Base-by-base conservation (phyloP, 1,139 yeast species). In the Yamadazyma trypodendri region DNA sequence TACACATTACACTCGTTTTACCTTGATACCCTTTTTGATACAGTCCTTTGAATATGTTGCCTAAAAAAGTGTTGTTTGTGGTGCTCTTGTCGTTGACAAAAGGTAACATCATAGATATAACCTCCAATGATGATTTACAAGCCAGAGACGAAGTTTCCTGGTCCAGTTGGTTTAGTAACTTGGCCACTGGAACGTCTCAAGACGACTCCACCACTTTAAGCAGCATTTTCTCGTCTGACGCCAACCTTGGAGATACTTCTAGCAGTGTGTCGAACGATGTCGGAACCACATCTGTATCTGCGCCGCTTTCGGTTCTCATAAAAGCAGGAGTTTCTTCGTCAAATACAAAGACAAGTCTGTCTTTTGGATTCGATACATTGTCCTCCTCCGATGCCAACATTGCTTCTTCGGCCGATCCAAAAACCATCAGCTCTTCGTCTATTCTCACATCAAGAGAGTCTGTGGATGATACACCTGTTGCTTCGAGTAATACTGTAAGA, bases 51-150 rank as follows among this genome's bases (percentile, higher is more conserved):
- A 24, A 24, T 24, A 37, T 38, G 39, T 37, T 37, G 22, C 23
- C 31, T 17, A 29, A 33, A 17, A 20, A 31, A 25, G 20, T 35
- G 16, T 21, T 40, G 18, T n/a, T 32, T 21, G 24, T 32, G 38
- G 36, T 45, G 30, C 38, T 37, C 17, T 34, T 32, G 23, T 28
- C 34, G 9, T 21, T 39, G 14, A 37, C 35, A 13, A 20, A 35
- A 6, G 32, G 38, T 22, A 35, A 34, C 29, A 33, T 43, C 15
- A 43, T 43, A 18, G 46, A 43, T 33, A 36, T 43, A 5, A 43
- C 46, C 4, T 39, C 40, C 35, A 31, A 41, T 24, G 39, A 41
- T 29, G 39, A 38, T 17, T 17, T 35, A 10, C 28, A 32, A 23
- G 22, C 24, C 11, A 32, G 36, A 11, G 39, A 29, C 24, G 37